A percentile compares a stretch with the other conserved stretches of the same genome.
Conservation (phyloP, 331 rosid genomes). For the Cydonia oblonga region DNA sequence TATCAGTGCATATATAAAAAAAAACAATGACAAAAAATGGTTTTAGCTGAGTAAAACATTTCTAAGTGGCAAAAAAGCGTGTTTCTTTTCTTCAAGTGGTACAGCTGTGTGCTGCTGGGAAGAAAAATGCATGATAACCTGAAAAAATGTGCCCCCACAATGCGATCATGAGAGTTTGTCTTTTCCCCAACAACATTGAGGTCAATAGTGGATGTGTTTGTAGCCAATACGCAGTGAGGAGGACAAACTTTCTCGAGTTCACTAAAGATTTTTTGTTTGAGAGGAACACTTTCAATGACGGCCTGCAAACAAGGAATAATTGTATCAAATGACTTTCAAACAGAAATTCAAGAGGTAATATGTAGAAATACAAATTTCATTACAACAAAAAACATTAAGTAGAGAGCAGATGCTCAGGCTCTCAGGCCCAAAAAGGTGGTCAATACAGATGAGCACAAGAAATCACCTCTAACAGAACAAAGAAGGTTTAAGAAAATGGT, state of each 20-base stretch:
- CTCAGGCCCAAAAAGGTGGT: neutral
- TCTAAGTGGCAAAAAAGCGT: neutral
- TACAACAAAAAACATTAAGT: neutral
- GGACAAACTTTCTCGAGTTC: slow-evolving; percentile 84
- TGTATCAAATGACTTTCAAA: slow-evolving; percentile 11
- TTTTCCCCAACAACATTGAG: slow-evolving; percentile 64
- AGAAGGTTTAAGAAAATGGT: neutral
- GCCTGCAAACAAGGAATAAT: slow-evolving; percentile 49
- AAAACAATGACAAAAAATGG: neutral
- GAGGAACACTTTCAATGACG: slow-evolving; percentile 69
- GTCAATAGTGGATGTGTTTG: slow-evolving; percentile 92
- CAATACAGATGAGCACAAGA: neutral
- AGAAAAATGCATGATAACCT: slow-evolving; percentile 42
- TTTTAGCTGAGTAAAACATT: neutral
- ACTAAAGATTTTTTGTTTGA: slow-evolving; percentile 72
- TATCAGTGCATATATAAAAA: neutral
- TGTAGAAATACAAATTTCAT: slow-evolving; percentile 1
- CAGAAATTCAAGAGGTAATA: neutral
- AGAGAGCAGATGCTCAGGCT: neutral
- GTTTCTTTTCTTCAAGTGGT: neutral
- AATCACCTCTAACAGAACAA: neutral
- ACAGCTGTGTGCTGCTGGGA: neutral
- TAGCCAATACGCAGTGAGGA: slow-evolving; percentile 72
- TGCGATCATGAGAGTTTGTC: slow-evolving; percentile 63
- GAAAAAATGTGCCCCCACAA: slow-evolving; percentile 95